Evolutionary conservation across 441 rosid genomes (phyloP), one percentile per base, ranked within the genome.

Genomic region (Kokia cookei): DNA sequence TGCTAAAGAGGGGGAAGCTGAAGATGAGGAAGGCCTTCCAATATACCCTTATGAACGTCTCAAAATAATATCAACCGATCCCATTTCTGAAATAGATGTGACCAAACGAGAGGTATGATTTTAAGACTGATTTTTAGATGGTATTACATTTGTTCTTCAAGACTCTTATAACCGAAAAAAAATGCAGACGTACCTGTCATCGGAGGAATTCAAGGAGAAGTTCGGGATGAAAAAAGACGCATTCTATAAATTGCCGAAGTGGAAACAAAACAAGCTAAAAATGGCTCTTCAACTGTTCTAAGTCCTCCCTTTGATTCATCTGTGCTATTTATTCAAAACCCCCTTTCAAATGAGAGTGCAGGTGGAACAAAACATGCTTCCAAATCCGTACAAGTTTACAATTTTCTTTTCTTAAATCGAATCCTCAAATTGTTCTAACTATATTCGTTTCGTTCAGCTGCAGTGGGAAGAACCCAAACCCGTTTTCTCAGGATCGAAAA

Each of bases 261-360:
- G 99, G 99, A 96, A 93, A 83, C 98, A 94, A 82, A 94, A 91
- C 95, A 96, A 96, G 85, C 95, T 87, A 75, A 96, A 96, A 80
- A 90, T 90, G 92, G 86, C 95, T 68, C 83, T 85, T 82, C 89
- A 86, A 8, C 84, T 96, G 81, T 96, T 96, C 85, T 96, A 59
- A 59, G 64, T 26, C 40, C 64, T 5, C 80, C 60, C 61, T 75
- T 64, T 59, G 58, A 9, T 67, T 51, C 73, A 65, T 74, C 66
- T 63, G 43, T 40, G 59, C 80, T 66, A 73, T 76, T 57, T 75
- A 81, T 68, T 69, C 58, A 40, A 14, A 48, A 29, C 59, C 77
- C 68, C 81, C 76, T 74, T 73, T 75, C 80, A 64, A 64, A 60
- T 63, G 71, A 32, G 58, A 77, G 73, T 81, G 81, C 80, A 74